These are phyloP conservation scores for Panaeolus cyanescens DNA, from an alignment of 768 basidiomycete species.

Conservation along the genomic window DNA sequence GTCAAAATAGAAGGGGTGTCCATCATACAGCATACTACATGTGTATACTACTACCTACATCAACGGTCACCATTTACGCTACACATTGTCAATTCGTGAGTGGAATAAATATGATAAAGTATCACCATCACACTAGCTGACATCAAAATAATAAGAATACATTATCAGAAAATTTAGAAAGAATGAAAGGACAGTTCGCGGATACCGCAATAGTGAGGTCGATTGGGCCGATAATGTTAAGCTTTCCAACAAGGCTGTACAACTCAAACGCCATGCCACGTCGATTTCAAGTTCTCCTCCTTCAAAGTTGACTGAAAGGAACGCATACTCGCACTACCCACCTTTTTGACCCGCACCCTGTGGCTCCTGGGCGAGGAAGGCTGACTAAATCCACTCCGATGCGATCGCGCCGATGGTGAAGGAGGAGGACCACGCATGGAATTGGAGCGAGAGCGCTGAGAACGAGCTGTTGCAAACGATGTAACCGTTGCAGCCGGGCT, in stretches of 20 bases:
- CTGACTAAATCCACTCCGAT: constrained; percentile 4
- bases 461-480: background rate
- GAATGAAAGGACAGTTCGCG: background rate
- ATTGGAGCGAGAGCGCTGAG: constrained; percentile 8
- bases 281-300: constrained; percentile 16
- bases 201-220: background rate
- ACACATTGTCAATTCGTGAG: background rate
- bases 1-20: background rate
- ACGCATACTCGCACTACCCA: constrained; percentile 3
- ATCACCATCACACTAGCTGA: background rate
- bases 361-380: constrained; percentile 12
- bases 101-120: background rate
- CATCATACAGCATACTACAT: background rate
- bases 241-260: background rate
- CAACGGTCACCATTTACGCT: too few relatives aligned
- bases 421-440: constrained; percentile 7
- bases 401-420: constrained; percentile 8
- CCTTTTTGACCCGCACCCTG: constrained; percentile 1
- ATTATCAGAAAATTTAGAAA: background rate
- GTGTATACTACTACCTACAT: background rate
- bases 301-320: constrained; percentile 6
- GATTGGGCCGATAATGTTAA: background rate
- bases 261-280: constrained; percentile 19
- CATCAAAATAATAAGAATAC: background rate
- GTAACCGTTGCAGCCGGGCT: background rate